Evolutionary conservation across 2,329 filamentous ascomycete species (phyloP), one percentile per base, ranked within the genome.

Genomic region (Arthrobotrys musiformis): DNA sequence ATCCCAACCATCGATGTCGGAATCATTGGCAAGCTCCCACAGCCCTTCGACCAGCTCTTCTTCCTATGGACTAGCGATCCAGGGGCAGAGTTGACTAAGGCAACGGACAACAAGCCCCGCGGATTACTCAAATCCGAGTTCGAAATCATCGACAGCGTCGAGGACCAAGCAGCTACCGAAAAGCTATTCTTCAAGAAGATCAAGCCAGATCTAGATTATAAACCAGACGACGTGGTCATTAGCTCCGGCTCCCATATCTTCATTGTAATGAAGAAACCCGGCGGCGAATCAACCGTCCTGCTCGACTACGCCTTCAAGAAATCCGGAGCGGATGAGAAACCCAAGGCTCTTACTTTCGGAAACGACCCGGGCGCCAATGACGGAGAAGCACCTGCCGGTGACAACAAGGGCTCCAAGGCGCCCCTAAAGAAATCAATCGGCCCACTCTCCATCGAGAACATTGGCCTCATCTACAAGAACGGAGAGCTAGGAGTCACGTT

Each of bases 31-130:
- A 77, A 80, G 6, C 30, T 84, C 2, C 73, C 70, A 3, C 83
- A 83, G 66, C 83, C 83, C 0, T 81, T 84, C 24, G 83, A 84
- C 28, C 82, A 84, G 64, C 72, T 83, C 70, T 83, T 80, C 37
- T 82, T 81, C 52, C 60, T 84, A 35, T 84, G 82, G 82, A 79
- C 82, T 1, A 81, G 15, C 1, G 56, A 56, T 62, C 26, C 19
- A 19, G 42, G 42, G 42, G 17, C 30, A 15, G 37, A 40, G 24
- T 6, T 19, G 15, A 48, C 24, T n/a, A 42, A 37, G 17, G 22
- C 22, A 46, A 33, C 35, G 11, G 37, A 48, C 11, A 56, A 15
- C 19, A 30, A n/a, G 17, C 46, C 30, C 19, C 69, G 78, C 2
- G 80, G 80, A 22, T 58, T 80, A 7, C 63, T 68, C 2, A 22